Base-by-base conservation (phyloP, 768 basidiomycete genomes). In the Russula olivacea region DNA sequence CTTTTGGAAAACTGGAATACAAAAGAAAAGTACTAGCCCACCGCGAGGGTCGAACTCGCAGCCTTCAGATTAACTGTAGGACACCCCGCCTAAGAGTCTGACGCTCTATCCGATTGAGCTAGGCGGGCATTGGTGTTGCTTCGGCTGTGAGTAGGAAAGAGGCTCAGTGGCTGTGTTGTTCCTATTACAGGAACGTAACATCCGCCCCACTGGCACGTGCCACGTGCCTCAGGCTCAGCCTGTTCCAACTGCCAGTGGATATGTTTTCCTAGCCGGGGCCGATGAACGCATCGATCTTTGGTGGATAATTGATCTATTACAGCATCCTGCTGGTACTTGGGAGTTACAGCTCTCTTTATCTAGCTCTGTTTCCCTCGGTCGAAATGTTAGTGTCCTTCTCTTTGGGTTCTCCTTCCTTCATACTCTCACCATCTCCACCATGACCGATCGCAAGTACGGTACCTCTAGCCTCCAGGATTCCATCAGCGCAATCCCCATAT, bases 51-150 rank as follows among this genome's bases (percentile, higher is more conserved):
- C 80, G 80, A 81, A 81, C 80, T 80, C 79, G 80, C 80, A 81
- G 79, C 80, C 79, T 81, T 81, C 78, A 79, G 80, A 80, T 80
- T 57, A 43, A 43, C 21, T 14, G 21, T 38, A 38, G 32, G 52
- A 23, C 14, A 34, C 21, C 54, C 58, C 55, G 38, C 55, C 59
- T 82, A 81, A 81, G 79, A 82, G 80, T 82, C 81, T 81, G 81
- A 81, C 81, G 80, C 81, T 82, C 81, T 81, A 82, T 81, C 81
- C 80, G 79, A 81, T 81, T 81, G 81, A 82, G 80, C 81, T 82
- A 82, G 80, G 80, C 81, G 78, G 81, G 80, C 81, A 66, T 64
- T 25, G 4, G 1, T 0, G n/a, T 45, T 45, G 4, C n/a, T 43
- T 19, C n/a, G n/a, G 43, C 17, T 45, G n/a, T 21, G 19, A n/a